Evolutionary conservation across 768 basidiomycete genomes (phyloP).

Genomic region (Boletus patriciae): DNA sequence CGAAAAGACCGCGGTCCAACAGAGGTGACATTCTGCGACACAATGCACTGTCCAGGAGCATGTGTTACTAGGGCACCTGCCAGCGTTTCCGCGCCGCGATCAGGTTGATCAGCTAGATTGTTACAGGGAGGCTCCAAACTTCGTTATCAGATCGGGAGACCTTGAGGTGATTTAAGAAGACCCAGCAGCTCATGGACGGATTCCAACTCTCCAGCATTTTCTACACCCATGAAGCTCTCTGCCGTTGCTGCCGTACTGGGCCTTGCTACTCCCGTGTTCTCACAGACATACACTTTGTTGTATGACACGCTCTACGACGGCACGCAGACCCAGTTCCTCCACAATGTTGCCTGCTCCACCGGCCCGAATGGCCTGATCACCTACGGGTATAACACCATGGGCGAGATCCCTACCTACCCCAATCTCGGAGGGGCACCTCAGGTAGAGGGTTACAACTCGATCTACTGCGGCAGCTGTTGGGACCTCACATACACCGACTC

Average conservation of each 20-base stretch:
- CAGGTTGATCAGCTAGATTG: no score
- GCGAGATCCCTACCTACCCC: not conserved
- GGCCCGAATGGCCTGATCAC: slow-evolving; percentile 41
- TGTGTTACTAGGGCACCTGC: no score
- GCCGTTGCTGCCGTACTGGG: not conserved
- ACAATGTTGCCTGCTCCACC: slow-evolving; percentile 49
- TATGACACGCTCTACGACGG: slow-evolving; percentile 57
- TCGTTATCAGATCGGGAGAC: not conserved
- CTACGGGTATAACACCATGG: not conserved
- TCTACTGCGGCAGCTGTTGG: no score
- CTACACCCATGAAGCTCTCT: slow-evolving; percentile 11
- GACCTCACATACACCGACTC: no score
- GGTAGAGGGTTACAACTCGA: not conserved
- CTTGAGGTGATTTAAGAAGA: slow-evolving; percentile 1
- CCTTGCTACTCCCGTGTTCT: slow-evolving; percentile 4
- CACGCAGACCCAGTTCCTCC: slow-evolving; percentile 36
- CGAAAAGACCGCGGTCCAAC: no score
- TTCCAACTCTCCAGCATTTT: not conserved
- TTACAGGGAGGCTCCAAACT: not conserved
- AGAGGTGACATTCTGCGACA: no score
- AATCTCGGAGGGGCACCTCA: not conserved
- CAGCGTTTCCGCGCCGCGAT: no score
- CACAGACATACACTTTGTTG: slow-evolving; percentile 27
- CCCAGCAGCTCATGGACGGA: not conserved
- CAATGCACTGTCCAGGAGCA: no score